Evolutionary conservation across 2,329 filamentous ascomycete species (phyloP).

Genomic region (Fonsecaea pedrosoi): DNA sequence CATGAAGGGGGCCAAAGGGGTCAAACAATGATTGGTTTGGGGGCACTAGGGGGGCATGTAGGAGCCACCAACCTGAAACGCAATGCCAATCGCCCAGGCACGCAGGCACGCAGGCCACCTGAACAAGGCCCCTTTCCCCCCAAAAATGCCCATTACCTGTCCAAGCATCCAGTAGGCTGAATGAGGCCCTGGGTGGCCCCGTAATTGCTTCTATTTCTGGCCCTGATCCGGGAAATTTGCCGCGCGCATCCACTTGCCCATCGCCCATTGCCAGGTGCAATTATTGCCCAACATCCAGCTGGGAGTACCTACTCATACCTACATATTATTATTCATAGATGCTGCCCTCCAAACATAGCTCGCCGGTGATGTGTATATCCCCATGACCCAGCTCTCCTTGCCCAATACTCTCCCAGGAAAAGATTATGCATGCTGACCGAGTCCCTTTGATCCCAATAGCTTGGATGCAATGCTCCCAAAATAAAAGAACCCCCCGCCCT

Average conservation of each 20-base stretch:
- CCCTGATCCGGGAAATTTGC: slow-evolving; percentile 25
- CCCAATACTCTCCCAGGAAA: background rate
- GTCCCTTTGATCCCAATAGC: slow-evolving; percentile 14
- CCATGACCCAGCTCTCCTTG: background rate
- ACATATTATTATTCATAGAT: too few species aligned
- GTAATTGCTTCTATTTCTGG: slow-evolving; percentile 26
- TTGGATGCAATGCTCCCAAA: background rate
- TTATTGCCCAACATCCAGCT: background rate
- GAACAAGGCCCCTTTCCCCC: background rate
- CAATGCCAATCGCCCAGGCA: slow-evolving; percentile 1
- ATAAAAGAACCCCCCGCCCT: background rate
- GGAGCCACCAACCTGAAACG: slow-evolving; percentile 30
- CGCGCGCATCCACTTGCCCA: slow-evolving; percentile 29
- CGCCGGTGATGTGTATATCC: background rate
- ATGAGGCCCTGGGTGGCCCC: background rate
- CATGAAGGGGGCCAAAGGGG: slow-evolving; percentile 13
- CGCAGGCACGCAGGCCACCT: background rate
- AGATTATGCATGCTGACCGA: background rate
- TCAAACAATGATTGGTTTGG: slow-evolving; percentile 24
- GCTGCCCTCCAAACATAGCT: background rate
- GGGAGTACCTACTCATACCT: background rate
- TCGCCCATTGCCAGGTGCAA: background rate
- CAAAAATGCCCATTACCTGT: background rate
- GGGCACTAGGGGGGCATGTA: background rate
- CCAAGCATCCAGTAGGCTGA: too few species aligned